These are phyloP conservation scores for Rosa rugosa DNA, from an alignment of 306 rosid genomes.

Conservation along the genomic window DNA sequence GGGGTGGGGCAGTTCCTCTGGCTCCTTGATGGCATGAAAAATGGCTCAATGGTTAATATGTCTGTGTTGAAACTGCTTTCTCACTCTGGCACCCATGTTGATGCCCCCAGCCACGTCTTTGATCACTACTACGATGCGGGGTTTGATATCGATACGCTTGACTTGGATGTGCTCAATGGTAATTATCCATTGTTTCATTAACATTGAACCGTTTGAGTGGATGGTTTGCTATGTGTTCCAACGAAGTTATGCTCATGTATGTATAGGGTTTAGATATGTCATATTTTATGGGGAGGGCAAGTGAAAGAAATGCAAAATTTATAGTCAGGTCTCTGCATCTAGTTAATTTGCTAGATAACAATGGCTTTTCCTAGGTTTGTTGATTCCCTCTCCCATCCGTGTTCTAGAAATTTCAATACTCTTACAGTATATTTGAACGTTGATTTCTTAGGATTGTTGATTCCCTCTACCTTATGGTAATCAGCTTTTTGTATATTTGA, in stretches of 20 bases:
- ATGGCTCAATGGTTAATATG: conserved; percentile 64
- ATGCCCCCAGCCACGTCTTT: conserved; percentile 74
- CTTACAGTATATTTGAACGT: not conserved
- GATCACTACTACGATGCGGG: conserved; percentile 83
- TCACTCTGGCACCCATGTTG: conserved; percentile 93
- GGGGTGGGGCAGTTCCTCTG: conserved; percentile 76
- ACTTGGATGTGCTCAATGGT: conserved; percentile 75
- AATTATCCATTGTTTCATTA: not conserved
- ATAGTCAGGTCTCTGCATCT: too few relatives aligned
- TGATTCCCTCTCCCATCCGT: not conserved
- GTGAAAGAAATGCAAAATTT: too few relatives aligned
- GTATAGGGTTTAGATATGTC: not conserved
- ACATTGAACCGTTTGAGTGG: not conserved
- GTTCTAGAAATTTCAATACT: not conserved
- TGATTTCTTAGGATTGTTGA: too few relatives aligned
- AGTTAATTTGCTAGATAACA: not conserved
- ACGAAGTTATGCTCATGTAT: not conserved
- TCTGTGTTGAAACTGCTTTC: conserved; percentile 56
- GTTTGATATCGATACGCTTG: conserved; percentile 82
- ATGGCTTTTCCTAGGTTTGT: not conserved
- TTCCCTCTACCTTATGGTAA: too few relatives aligned
- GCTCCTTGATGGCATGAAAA: conserved; percentile 70
- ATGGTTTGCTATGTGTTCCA: not conserved
- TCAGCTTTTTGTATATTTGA: not conserved
- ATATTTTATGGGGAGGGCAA: not conserved